Conservation (phyloP, 2,329 filamentous ascomycete genomes). For the Penicillium digitatum region DNA sequence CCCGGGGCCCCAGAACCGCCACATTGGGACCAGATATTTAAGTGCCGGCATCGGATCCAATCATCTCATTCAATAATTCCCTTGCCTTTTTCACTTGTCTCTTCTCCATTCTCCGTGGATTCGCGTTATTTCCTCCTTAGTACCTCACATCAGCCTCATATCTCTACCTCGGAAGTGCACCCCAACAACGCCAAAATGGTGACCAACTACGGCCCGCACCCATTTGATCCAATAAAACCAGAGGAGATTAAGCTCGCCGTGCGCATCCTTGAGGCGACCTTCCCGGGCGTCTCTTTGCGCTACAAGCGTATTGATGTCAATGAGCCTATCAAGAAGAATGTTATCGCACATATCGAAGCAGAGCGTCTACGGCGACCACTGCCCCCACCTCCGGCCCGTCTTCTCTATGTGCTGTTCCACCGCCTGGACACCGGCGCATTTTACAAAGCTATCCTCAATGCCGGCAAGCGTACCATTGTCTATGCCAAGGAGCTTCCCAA, state of each 20-base stretch:
- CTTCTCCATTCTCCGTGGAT: not conserved
- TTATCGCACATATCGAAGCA: slow-evolving; percentile 58
- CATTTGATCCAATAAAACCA: slow-evolving; percentile 39
- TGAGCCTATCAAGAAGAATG: slow-evolving; percentile 59
- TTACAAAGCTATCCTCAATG: slow-evolving; percentile 41
- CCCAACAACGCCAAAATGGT: slow-evolving; percentile 15
- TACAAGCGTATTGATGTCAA: slow-evolving; percentile 66
- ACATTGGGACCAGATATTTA: slow-evolving; percentile 6
- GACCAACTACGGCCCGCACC: slow-evolving; percentile 24
- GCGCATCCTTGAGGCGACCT: slow-evolving; percentile 35
- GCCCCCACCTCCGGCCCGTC: slow-evolving; percentile 49
- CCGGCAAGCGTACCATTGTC: slow-evolving; percentile 34
- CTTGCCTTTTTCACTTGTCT: not conserved
- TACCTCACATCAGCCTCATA: not conserved
- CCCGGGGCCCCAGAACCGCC: not conserved
- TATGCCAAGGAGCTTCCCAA: slow-evolving; percentile 45
- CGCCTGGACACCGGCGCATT: slow-evolving; percentile 42
- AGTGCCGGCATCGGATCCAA: slow-evolving; percentile 1
- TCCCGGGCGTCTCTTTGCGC: slow-evolving; percentile 37
- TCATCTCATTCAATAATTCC: not conserved
- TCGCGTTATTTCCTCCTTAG: not conserved
- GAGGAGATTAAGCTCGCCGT: slow-evolving; percentile 37
- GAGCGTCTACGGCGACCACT: slow-evolving; percentile 53
- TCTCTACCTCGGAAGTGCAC: not conserved
- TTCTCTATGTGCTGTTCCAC: slow-evolving; percentile 52